Evolutionary conservation across 1,284 basidiomycete genomes (phyloP).

Genomic region (Tetrapyrgos nigripes): DNA sequence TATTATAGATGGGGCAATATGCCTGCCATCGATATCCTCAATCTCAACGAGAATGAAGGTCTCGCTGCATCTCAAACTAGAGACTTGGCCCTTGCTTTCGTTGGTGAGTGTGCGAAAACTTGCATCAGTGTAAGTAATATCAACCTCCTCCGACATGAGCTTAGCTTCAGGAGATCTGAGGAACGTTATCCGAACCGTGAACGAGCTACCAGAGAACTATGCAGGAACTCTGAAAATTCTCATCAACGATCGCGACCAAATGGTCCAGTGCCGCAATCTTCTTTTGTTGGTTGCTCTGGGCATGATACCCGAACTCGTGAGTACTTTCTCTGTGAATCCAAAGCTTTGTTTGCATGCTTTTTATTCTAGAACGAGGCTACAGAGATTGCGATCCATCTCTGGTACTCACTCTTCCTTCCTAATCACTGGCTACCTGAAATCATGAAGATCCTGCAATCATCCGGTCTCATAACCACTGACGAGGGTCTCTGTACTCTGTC

Average conservation of each 20-base stretch:
- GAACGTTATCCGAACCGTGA: slow-evolving; percentile 43
- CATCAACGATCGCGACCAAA: slow-evolving; percentile 39
- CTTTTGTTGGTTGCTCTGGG: slow-evolving; percentile 33
- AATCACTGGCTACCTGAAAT: too few species aligned
- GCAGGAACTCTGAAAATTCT: slow-evolving; percentile 40
- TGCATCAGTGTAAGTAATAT: not conserved
- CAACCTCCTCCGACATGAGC: too few species aligned
- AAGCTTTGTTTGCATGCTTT: slow-evolving; percentile 44
- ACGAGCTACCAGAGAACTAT: slow-evolving; percentile 40
- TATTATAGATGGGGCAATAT: not conserved
- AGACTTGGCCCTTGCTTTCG: not conserved
- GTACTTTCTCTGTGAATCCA: too few species aligned
- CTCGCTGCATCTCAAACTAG: not conserved
- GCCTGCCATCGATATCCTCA: not conserved
- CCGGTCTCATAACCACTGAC: too few species aligned
- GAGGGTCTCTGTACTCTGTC: too few species aligned
- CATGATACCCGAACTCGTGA: not conserved
- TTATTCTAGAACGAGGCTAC: too few species aligned
- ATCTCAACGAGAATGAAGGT: not conserved
- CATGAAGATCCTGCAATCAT: too few species aligned
- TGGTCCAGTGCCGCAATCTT: slow-evolving; percentile 42
- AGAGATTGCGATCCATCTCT: too few species aligned
- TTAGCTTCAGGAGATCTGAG: slow-evolving; percentile 43
- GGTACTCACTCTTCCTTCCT: too few species aligned
- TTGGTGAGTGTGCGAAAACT: not conserved